Evolutionary conservation across 2,329 filamentous ascomycete species (phyloP).

Genomic region (Venturia asperata): DNA sequence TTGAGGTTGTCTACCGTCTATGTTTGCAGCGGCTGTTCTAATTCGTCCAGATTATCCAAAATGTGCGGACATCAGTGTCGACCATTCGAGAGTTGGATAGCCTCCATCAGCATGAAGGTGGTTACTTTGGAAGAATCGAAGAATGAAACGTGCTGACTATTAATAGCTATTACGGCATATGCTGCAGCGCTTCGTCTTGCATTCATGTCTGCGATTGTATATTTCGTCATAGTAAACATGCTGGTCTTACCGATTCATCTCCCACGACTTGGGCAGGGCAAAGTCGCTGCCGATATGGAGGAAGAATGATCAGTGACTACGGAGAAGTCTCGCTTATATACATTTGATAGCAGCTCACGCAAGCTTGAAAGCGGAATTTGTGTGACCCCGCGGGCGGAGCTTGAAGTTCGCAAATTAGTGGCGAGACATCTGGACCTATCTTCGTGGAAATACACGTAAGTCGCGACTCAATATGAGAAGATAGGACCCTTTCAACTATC

Average conservation of each 20-base stretch:
- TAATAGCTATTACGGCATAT: slow-evolving; percentile 10
- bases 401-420: too few species aligned
- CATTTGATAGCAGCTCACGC: too few species aligned
- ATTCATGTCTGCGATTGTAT: slow-evolving; percentile 38
- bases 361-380: background rate
- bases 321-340: background rate
- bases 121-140: slow-evolving; percentile 18
- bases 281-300: slow-evolving; percentile 19
- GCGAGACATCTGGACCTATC: too few species aligned
- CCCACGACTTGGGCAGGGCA: slow-evolving; percentile 42
- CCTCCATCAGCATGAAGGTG: slow-evolving; percentile 43
- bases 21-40: background rate
- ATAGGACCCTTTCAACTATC: too few species aligned
- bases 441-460: too few species aligned
- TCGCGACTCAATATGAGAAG: too few species aligned
- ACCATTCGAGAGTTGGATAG: slow-evolving; percentile 41
- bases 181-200: slow-evolving; percentile 32
- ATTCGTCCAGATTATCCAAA: slow-evolving; percentile 35
- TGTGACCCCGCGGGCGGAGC: too few species aligned
- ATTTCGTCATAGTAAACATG: slow-evolving; percentile 44
- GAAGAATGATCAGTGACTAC: background rate
- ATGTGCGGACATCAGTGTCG: slow-evolving; percentile 45
- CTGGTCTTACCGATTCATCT: slow-evolving; percentile 49
- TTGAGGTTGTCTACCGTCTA: slow-evolving; percentile 32
- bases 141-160: background rate